Conservation (phyloP, 2,329 filamentous ascomycete species). For the Pyrenophora tritici-repentis region DNA sequence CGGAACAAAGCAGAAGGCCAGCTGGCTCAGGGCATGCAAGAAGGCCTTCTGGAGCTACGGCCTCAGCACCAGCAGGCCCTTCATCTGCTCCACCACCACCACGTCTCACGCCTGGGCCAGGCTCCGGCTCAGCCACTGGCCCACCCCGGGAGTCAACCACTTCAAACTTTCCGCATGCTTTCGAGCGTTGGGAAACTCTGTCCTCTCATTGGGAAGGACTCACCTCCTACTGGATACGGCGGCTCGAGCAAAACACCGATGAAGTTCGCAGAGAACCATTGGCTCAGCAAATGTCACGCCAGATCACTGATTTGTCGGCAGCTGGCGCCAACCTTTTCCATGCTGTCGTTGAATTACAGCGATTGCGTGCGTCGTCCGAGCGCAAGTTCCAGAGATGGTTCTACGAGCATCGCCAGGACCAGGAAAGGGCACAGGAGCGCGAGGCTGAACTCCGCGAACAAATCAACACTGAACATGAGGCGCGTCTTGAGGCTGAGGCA, state of each 20-base stretch:
- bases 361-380: constrained; percentile 90
- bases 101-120: constrained; percentile 32
- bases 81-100: constrained; percentile 39
- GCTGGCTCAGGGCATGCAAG: constrained; percentile 38
- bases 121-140: constrained; percentile 29
- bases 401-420: constrained; percentile 87
- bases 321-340: constrained; percentile 97
- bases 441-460: constrained; percentile 74
- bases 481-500: constrained; percentile 68
- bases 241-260: constrained; percentile 86
- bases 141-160: constrained; percentile 46
- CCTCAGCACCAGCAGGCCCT: constrained; percentile 40
- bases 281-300: constrained; percentile 84
- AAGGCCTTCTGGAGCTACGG: constrained; percentile 37
- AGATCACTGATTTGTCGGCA: constrained; percentile 96
- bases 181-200: constrained; percentile 95
- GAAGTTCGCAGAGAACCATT: constrained; percentile 83
- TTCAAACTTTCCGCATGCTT: constrained; percentile 90
- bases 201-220: constrained; percentile 98
- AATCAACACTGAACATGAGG: constrained; percentile 74
- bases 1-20: constrained; percentile 38
- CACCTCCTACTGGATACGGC: constrained; percentile 95
- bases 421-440: constrained; percentile 82
- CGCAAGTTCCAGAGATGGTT: constrained; percentile 99
- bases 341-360: constrained; percentile 93